These are phyloP conservation scores for Cicer cuneatum DNA, from an alignment of 306 rosid species.

Conservation along the genomic window DNA sequence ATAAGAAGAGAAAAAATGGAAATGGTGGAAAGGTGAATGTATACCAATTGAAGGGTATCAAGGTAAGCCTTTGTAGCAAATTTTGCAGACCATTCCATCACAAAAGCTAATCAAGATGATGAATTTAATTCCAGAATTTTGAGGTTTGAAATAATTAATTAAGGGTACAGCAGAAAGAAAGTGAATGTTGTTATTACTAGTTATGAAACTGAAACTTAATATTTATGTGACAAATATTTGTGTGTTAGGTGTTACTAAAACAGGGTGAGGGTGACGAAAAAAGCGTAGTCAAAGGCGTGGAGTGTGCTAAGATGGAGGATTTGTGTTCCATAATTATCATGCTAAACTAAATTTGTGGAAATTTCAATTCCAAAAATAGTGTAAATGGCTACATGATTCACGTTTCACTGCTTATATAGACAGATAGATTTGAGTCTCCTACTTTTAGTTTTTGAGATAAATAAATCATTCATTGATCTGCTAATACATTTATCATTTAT, in stretches of 20 bases:
- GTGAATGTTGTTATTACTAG: neutral
- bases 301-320: neutral
- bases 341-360: neutral
- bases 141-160: neutral
- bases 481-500: too few species aligned
- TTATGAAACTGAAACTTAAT: neutral
- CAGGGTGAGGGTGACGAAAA: neutral
- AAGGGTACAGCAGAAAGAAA: neutral
- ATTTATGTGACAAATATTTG: too few species aligned
- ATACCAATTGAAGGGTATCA: slow-evolving; percentile 64
- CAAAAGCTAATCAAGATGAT: neutral
- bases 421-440: too few species aligned
- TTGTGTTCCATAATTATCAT: neutral
- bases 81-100: slow-evolving; percentile 68
- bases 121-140: neutral
- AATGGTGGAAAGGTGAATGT: neutral
- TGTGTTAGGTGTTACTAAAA: too few species aligned
- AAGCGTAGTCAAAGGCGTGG: neutral
- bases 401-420: too few species aligned
- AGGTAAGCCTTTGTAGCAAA: slow-evolving; percentile 69
- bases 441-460: too few species aligned
- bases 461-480: too few species aligned
- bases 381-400: too few species aligned
- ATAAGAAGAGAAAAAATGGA: neutral
- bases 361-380: too few species aligned